Base-by-base conservation (phyloP, 768 basidiomycete genomes). In the Suillus weaverae region DNA sequence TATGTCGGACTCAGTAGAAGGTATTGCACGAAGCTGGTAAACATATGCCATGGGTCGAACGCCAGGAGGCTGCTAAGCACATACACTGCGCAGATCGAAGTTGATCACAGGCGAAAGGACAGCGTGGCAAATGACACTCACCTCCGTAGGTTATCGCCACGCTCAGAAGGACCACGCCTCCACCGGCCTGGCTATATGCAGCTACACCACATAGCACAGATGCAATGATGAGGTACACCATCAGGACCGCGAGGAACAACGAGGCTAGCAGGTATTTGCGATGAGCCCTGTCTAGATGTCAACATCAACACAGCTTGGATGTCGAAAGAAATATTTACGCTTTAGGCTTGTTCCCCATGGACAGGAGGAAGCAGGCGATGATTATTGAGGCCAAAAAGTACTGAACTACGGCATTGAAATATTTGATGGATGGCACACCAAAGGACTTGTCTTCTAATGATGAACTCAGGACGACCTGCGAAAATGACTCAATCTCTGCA, bases 1-100 rank as follows among this genome's bases (percentile, higher is more conserved):
- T 91, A 92, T 35, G 86, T 88, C 33, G 95, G 94, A 3, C 89
- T 92, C 62, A 97, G 84, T 22, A 98, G 79, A 72, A 98, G 77
- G 72, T 97, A 99, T 59, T 93, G 94, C 16, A 89, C 69, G 72
- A 95, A 95, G 70, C 92, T 95, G 10, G 96, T 98, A 67, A 97
- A 56, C 81, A 99, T 88, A 77, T 99, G 97, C 94, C 94, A 96
- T 5, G 97, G 96, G 76, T 99, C 97, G 64, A 96, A 85, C 0
- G 94, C 93, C 46, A 98, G 79, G 44, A 97, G 68, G 66, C 90
- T 90, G 51, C 91, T 85, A 41, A 90, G 79, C 6, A 90, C 80
- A 76, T 92, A 97, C 44, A 92, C 89, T 89, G 62, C n/a, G 32
- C 1, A 60, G 22, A 33, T 46, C 16, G 35, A 70, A 20, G 60